Evolutionary conservation across 2,329 filamentous ascomycete species (phyloP), one percentile per base, ranked within the genome.

Genomic region (Sclerotinia glacialis): DNA sequence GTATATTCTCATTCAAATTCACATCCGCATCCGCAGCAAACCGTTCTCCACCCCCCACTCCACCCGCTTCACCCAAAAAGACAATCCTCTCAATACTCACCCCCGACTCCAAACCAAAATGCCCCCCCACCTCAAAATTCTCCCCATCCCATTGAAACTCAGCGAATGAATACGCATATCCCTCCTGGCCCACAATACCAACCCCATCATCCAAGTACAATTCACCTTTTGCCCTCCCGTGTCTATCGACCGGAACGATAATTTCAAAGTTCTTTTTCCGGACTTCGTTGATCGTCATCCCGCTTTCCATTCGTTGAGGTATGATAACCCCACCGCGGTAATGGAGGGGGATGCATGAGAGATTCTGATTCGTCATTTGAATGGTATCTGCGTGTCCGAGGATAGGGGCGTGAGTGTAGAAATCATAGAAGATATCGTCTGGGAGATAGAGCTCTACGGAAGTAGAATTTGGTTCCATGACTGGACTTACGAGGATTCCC

Each of bases 171-270:
- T 54, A 37, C n/a, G 37, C 4, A n/a, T 81, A 85, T 0, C 72
- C 76, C 3, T 78, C 18, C 28, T 69, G 76, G 90, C 34, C 90
- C 67, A 84, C 79, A 60, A 93, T 72, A 34, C 83, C 87, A 67
- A 87, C 86, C 11, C 92, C 92, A 68, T 96, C 91, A 71, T 95
- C 92, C 6, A 95, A 78, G 75, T 93, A 95, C 66, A 95, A 79
- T 62, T 82, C 80, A 0, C 92, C 92, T 1, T 74, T 76, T 0
- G 92, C 92, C 8, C 79, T 84, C 3, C 88, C 89, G 62, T 89
- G 79, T 0, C 75, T 73, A 7, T 83, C 86, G 0, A 90, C 83
- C 0, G 91, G 88, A 54, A 96, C 82, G 46, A 94, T 73, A 61
- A 96, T 79, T 74, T 88, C 83, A 78, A 94, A 94, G 71, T 87